phyloP scores from a whole-genome alignment of 148 eudicot species.

The Camellia japonica region DNA sequence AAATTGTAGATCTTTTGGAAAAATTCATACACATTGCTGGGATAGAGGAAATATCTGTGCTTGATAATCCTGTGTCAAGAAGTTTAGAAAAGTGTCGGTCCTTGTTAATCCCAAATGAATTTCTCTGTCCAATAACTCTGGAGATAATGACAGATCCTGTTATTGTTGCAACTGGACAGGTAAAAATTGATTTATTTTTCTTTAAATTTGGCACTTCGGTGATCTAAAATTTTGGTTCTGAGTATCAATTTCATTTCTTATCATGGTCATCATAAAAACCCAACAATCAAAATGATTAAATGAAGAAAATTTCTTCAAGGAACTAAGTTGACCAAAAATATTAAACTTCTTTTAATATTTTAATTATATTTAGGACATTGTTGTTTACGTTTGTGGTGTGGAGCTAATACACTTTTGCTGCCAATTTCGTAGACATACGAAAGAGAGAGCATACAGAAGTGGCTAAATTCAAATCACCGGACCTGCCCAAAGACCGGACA shows the following conservation, averaged over 20 bases:
- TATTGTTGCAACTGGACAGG: slow-evolving; percentile 82
- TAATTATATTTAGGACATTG: neutral
- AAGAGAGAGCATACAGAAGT: slow-evolving; percentile 64
- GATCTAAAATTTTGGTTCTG: neutral
- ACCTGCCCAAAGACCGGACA: slow-evolving; percentile 26
- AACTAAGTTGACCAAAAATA: neutral
- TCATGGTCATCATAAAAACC: neutral
- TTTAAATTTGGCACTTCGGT: neutral
- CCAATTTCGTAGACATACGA: slow-evolving; percentile 56
- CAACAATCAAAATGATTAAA: neutral
- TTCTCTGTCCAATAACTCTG: slow-evolving; percentile 68
- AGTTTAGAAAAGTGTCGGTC: slow-evolving; percentile 27
- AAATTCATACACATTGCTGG: slow-evolving; percentile 64
- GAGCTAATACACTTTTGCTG: slow-evolving; percentile 4
- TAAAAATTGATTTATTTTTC: slow-evolving; percentile 14
- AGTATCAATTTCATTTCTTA: neutral
- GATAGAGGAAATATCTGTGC: slow-evolving; percentile 32
- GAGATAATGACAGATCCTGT: slow-evolving; percentile 88
- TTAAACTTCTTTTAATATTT: neutral
- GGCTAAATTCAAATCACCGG: slow-evolving; percentile 26
- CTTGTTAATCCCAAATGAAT: slow-evolving; percentile 54
- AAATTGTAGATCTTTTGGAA: slow-evolving; percentile 40
- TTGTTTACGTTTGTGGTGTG: neutral
- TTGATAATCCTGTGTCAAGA: slow-evolving; percentile 34
- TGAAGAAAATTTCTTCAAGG: neutral